Conservation (phyloP, 371 early-diverging fungal species). For the Syncephalis plumigaleata region DNA sequence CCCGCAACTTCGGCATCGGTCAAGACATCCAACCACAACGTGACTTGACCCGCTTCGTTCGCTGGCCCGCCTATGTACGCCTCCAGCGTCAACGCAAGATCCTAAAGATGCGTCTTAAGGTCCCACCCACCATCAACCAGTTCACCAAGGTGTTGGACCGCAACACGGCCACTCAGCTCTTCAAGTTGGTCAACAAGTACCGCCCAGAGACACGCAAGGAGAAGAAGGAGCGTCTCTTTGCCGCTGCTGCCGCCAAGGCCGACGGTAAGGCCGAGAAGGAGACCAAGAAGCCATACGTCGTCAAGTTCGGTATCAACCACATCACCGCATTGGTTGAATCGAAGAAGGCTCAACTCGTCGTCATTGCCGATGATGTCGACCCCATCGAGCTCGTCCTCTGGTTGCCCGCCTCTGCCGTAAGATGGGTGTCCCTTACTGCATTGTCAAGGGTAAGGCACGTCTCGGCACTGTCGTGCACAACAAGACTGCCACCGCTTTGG, state of each 20-base stretch:
- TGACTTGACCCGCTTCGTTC: slow-evolving; percentile 90
- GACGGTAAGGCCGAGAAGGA: slow-evolving; percentile 77
- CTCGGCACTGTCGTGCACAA: slow-evolving; percentile 98
- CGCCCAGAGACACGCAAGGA: slow-evolving; percentile 95
- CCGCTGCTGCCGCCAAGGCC: slow-evolving; percentile 65
- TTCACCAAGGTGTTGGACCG: slow-evolving; percentile 94
- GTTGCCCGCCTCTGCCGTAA: slow-evolving; percentile 99
- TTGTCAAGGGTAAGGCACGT: slow-evolving; percentile 95
- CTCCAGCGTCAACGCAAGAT: slow-evolving; percentile 95
- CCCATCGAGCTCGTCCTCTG: slow-evolving; percentile 98
- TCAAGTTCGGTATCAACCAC: slow-evolving; percentile 99
- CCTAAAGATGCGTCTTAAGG: slow-evolving; percentile 95
- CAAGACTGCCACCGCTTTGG: slow-evolving; percentile 97
- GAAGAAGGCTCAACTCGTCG: slow-evolving; percentile 97
- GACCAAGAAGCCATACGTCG: slow-evolving; percentile 86
- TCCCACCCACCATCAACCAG: slow-evolving; percentile 99
- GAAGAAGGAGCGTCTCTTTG: slow-evolving; percentile 87
- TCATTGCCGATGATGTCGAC: slow-evolving; percentile 99
- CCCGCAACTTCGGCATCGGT: slow-evolving; percentile 89
- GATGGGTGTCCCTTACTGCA: slow-evolving; percentile 99
- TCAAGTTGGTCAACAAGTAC: slow-evolving; percentile 97
- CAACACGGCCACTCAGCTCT: slow-evolving; percentile 92
- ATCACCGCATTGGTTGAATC: slow-evolving; percentile 93
- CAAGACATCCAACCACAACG: slow-evolving; percentile 87
- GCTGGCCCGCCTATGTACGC: slow-evolving; percentile 95